These are phyloP conservation scores for Paramyrothecium roridum DNA, from an alignment of 2,329 filamentous ascomycete species.

Conservation along the genomic window DNA sequence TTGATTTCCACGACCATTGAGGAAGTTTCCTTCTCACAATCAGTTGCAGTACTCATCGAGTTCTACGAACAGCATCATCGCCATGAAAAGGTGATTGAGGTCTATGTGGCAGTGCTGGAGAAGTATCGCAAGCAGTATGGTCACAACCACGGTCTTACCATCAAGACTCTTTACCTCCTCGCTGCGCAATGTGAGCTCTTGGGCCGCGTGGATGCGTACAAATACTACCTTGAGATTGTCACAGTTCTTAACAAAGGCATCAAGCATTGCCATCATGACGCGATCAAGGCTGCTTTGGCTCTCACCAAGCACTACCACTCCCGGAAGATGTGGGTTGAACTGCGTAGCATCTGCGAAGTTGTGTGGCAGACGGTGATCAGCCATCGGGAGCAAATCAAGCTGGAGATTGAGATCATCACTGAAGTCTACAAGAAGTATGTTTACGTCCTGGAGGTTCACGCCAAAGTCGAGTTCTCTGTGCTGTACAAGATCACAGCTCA, in stretches of 20 bases:
- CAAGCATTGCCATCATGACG: constrained; percentile 33
- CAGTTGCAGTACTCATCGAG: constrained; percentile 21
- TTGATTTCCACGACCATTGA: constrained; percentile 25
- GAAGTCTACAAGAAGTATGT: constrained; percentile 43
- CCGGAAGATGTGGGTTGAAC: constrained; percentile 39
- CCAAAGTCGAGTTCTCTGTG: constrained; percentile 36
- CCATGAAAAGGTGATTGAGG: constrained; percentile 32
- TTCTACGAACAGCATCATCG: constrained; percentile 32
- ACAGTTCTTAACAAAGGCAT: constrained; percentile 23
- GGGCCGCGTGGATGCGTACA: constrained; percentile 27
- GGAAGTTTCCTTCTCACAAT: constrained; percentile 21
- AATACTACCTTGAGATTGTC: constrained; percentile 34
- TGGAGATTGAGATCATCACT: constrained; percentile 36
- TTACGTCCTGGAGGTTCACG: constrained; percentile 40
- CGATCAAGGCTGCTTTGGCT: constrained; percentile 40
- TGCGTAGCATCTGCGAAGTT: constrained; percentile 39
- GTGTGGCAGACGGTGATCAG: constrained; percentile 39
- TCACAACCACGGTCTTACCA: constrained; percentile 26
- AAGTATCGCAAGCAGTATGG: constrained; percentile 23
- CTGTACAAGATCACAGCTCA: constrained; percentile 42
- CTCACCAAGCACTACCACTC: constrained; percentile 42
- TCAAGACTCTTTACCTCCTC: constrained; percentile 27
- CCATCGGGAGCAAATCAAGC: constrained; percentile 27
- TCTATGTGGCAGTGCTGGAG: constrained; percentile 28
- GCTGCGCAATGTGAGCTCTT: constrained; percentile 16